A percentile compares a stretch with the other conserved stretches of the same genome.
Conservation (phyloP, 2,329 filamentous ascomycete genomes). For the Penicillium sp. region DNA sequence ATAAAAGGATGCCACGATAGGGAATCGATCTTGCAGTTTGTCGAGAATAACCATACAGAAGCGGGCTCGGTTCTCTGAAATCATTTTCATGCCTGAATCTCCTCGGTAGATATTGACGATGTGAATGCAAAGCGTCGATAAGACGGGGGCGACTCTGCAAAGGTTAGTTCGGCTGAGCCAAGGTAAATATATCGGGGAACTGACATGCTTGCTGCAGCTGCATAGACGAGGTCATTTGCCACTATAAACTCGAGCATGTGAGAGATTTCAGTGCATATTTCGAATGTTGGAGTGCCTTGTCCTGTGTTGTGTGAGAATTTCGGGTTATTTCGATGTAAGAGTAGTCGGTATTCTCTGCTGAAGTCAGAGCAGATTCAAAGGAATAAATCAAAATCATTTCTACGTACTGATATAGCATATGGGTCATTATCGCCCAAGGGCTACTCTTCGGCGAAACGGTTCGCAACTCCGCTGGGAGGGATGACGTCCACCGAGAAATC, state of each 20-base stretch:
- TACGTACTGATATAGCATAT: conserved; percentile 16
- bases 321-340: conserved; percentile 11
- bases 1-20: conserved; percentile 17
- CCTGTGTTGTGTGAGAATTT: conserved; percentile 16
- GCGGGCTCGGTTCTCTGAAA: conserved; percentile 30
- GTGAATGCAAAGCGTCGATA: conserved; percentile 19
- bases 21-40: conserved; percentile 26
- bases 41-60: conserved; percentile 30
- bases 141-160: conserved; percentile 18
- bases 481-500: conserved; percentile 13
- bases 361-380: too few species aligned
- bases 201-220: conserved; percentile 14
- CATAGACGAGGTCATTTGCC: conserved; percentile 18
- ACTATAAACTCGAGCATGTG: conserved; percentile 27
- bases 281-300: conserved; percentile 15
- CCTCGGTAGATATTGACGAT: conserved; percentile 23
- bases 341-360: conserved; percentile 13
- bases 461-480: conserved; percentile 9
- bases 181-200: too few species aligned
- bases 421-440: conserved; percentile 17
- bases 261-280: conserved; percentile 21
- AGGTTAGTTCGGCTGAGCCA: too few species aligned
- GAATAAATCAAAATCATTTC: background rate
- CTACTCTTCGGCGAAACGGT: conserved; percentile 11
- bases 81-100: conserved; percentile 15